phyloP scores from a whole-genome alignment of 2,329 filamentous ascomycete genomes.

The Fusarium chaquense region DNA sequence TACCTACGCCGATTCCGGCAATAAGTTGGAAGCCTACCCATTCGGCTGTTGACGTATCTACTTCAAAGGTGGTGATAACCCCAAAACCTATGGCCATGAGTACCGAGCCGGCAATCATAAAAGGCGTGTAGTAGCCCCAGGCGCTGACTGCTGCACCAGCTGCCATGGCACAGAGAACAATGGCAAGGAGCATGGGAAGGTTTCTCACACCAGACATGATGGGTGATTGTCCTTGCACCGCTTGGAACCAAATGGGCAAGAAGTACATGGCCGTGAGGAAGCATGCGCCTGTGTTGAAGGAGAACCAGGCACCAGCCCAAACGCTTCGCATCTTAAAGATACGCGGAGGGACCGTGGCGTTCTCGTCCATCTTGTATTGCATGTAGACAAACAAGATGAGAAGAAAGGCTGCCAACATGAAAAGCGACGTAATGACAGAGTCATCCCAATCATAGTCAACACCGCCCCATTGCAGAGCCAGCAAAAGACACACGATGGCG shows the following conservation, averaged over 20 bases:
- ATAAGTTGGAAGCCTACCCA: conserved; percentile 61
- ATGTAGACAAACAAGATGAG: conserved; percentile 54
- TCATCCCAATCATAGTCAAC: conserved; percentile 50
- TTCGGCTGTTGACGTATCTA: conserved; percentile 49
- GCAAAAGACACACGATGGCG: conserved; percentile 59
- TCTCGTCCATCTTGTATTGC: conserved; percentile 55
- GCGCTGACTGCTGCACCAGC: conserved; percentile 53
- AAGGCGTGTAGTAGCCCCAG: conserved; percentile 60
- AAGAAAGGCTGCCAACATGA: conserved; percentile 51
- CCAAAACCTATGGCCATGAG: conserved; percentile 55
- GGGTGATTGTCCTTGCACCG: conserved; percentile 56
- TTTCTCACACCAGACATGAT: conserved; percentile 57
- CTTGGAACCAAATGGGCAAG: conserved; percentile 61
- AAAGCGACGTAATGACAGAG: conserved; percentile 45
- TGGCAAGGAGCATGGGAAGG: conserved; percentile 55
- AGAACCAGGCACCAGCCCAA: conserved; percentile 51
- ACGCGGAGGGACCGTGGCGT: conserved; percentile 58
- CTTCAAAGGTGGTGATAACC: conserved; percentile 57
- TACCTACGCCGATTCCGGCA: conserved; percentile 53
- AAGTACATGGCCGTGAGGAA: conserved; percentile 54
- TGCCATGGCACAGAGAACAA: conserved; percentile 52
- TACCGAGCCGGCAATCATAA: conserved; percentile 55
- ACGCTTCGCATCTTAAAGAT: conserved; percentile 57
- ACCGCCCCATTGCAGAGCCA: conserved; percentile 65
- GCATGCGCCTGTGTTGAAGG: conserved; percentile 55